Evolutionary conservation across 352 stramenopile genomes (phyloP), one percentile per base, ranked within the genome.

Genomic region (Phytopythium delawarense): DNA sequence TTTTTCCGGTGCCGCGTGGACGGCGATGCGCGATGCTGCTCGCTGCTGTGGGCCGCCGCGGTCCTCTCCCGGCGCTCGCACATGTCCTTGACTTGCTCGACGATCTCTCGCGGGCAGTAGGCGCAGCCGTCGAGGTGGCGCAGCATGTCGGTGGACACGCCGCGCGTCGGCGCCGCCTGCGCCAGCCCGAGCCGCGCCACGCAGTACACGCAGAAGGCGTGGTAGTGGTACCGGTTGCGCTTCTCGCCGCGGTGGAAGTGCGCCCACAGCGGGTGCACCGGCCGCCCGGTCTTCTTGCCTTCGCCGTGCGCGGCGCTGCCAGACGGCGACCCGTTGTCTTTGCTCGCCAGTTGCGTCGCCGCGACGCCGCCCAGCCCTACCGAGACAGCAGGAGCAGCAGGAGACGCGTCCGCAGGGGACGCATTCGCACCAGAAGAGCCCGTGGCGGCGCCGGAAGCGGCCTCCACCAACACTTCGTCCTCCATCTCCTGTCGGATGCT

Each of bases 161-260:
- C 83, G 40, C 83, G 83, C n/a, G 79, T 94, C 49, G 85, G 69
- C 25, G 78, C 64, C 39, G 92, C 79, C 16, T 87, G 76, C 45
- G 70, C 72, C 13, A 63, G 53, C 28, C 80, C 82, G 53, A 87
- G 75, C 18, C 74, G 76, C 64, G 75, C 71, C 42, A 92, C 72
- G 60, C 85, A 94, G 70, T 91, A 94, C 9, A 80, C 71, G 62
- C 86, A 94, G 61, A 87, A 94, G 35, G 86, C 80, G 57, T 92
- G 86, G 70, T 94, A 92, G 51, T 94, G 86, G 65, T 91, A 92
- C 23, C 83, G 78, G 49, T 94, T 94, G 23, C 83, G 81, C 73
- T 94, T 94, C 67, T 90, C 84, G 35, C 86, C 86, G 46, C 86
- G 86, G 59, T 92, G 79, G 69, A 92, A 94, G 58, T 92, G 82